phyloP scores from a whole-genome alignment of 208 protist species.

The Acanthamoeba rhysodes region DNA sequence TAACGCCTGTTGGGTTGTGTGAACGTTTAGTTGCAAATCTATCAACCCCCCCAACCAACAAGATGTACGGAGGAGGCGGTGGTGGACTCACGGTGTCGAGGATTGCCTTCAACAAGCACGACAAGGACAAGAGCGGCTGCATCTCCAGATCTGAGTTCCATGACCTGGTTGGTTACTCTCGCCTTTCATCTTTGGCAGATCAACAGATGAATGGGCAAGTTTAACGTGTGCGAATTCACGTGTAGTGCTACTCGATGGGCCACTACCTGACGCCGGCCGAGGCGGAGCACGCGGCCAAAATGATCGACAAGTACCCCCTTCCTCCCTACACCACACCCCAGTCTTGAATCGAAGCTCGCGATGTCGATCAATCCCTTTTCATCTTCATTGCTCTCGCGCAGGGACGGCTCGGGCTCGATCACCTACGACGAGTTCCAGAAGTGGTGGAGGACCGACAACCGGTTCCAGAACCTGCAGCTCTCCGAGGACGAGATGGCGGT shows the following conservation, averaged over 20 bases:
- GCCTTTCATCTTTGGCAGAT: neutral
- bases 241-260: constrained; percentile 15
- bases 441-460: constrained; percentile 46
- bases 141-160: neutral
- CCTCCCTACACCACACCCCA: too few relatives aligned
- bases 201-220: neutral
- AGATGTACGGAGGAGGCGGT: neutral
- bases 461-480: constrained; percentile 41
- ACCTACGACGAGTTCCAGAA: constrained; percentile 24
- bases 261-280: neutral
- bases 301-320: neutral
- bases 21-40: neutral
- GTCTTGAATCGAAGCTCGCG: neutral
- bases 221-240: too few relatives aligned
- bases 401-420: neutral
- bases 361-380: neutral
- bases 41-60: neutral
- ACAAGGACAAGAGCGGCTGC: constrained; percentile 27
- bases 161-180: neutral
- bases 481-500: constrained; percentile 10
- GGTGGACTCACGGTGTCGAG: neutral
- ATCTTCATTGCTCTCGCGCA: neutral
- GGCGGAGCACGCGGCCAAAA: neutral
- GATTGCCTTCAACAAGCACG: neutral
- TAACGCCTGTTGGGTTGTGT: neutral